Percentiles rank a stretch among this genome's conserved stretches.
Conservation (phyloP, 306 rosid species). For the Prunus padus region DNA sequence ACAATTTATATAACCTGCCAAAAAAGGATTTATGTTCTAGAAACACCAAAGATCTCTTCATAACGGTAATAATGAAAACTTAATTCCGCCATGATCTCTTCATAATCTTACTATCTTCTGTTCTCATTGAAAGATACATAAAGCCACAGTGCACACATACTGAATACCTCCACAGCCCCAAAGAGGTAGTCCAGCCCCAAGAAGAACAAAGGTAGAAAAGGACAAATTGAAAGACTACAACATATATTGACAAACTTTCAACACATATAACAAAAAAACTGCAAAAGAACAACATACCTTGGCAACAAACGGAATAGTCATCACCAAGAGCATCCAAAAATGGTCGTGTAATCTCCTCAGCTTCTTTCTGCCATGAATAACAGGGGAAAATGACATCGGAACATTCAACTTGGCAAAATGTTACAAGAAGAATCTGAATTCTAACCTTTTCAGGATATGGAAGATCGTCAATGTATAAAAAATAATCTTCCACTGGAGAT, state of each 20-base stretch:
- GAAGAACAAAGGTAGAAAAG: not conserved
- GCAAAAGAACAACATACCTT: constrained; percentile 50
- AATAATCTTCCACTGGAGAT: constrained; percentile 95
- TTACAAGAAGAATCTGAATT: constrained; percentile 12
- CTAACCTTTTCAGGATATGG: constrained; percentile 66
- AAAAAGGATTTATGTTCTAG: not conserved
- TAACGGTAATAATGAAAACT: not conserved
- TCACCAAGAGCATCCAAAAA: constrained; percentile 86
- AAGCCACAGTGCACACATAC: not conserved
- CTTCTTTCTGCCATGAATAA: constrained; percentile 61
- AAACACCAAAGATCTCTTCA: not conserved
- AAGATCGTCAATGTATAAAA: constrained; percentile 72
- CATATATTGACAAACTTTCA: not conserved
- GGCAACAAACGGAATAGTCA: constrained; percentile 78
- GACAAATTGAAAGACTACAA: not conserved
- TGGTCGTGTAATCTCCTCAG: constrained; percentile 70
- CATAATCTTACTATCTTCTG: not conserved
- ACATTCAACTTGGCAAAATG: constrained; percentile 12
- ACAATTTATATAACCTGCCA: not conserved
- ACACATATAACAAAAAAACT: constrained; percentile 10
- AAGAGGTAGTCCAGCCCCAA: not conserved
- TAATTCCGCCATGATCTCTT: no score
- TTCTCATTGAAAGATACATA: not conserved
- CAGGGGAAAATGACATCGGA: constrained; percentile 7
- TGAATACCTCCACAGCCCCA: not conserved